These are phyloP conservation scores for Aquilaria agallochum DNA, from an alignment of 441 rosid genomes.

Conservation along the genomic window DNA sequence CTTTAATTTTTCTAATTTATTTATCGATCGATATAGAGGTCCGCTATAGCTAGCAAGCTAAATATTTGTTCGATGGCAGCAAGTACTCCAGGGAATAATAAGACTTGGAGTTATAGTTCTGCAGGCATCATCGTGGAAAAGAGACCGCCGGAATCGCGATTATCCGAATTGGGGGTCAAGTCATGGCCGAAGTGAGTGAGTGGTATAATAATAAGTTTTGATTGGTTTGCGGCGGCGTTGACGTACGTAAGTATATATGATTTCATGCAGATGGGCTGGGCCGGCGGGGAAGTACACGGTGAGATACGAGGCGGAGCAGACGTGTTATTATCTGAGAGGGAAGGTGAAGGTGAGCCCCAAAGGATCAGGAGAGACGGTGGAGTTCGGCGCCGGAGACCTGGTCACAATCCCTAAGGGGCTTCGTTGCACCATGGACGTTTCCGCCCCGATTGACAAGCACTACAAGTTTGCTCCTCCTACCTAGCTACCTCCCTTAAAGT, in stretches of 20 bases:
- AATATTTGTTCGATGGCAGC: no score
- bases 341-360: slow-evolving; percentile 31
- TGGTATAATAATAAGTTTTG: no score
- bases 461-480: slow-evolving; percentile 22
- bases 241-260: no score
- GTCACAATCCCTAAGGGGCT: slow-evolving; percentile 35
- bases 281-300: slow-evolving; percentile 32
- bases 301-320: slow-evolving; percentile 35
- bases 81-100: no score
- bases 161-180: slow-evolving; percentile 12
- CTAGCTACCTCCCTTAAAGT: no score
- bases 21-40: no score
- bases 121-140: slow-evolving; percentile 2
- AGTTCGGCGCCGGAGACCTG: slow-evolving; percentile 37
- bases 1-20: no score
- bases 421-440: slow-evolving; percentile 38
- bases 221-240: no score
- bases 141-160: slow-evolving; percentile 1
- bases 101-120: no score
- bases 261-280: slow-evolving; percentile 7
- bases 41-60: no score
- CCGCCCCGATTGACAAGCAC: slow-evolving; percentile 26
- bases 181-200: slow-evolving; percentile 17
- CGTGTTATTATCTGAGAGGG: slow-evolving; percentile 29
- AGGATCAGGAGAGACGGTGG: slow-evolving; percentile 27